Percentiles rank a stretch among this genome's conserved stretches.
Conservation (phyloP, 331 rosid genomes). For the Rosa hybrid region DNA sequence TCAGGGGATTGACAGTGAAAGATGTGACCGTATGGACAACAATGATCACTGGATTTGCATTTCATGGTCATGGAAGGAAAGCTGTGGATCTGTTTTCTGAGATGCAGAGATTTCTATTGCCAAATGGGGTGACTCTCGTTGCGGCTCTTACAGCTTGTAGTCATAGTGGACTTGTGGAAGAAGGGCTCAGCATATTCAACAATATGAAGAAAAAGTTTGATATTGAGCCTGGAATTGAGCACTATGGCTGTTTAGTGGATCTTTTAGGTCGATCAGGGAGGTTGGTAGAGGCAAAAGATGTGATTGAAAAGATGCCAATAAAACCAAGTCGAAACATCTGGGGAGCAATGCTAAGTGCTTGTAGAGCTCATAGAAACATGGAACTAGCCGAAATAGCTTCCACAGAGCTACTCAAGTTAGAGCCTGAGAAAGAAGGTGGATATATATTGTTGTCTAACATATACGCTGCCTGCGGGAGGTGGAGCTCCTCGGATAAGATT, state of each 20-base stretch:
- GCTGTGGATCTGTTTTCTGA: slow-evolving; percentile 46
- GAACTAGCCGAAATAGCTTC: slow-evolving; percentile 54
- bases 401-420: slow-evolving; percentile 41
- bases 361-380: slow-evolving; percentile 45
- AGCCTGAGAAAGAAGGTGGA: slow-evolving; percentile 57
- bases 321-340: slow-evolving; percentile 49
- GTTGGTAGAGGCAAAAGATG: slow-evolving; percentile 40
- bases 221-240: slow-evolving; percentile 51
- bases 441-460: slow-evolving; percentile 53
- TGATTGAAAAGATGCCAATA: slow-evolving; percentile 51
- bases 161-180: slow-evolving; percentile 56
- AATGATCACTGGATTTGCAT: slow-evolving; percentile 58
- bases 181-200: slow-evolving; percentile 45
- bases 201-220: slow-evolving; percentile 38
- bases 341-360: slow-evolving; percentile 62
- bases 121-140: slow-evolving; percentile 52
- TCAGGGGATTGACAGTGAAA: slow-evolving; percentile 38
- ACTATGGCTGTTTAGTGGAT: slow-evolving; percentile 63
- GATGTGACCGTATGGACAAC: slow-evolving; percentile 54
- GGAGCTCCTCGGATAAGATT: slow-evolving; percentile 45
- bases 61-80: slow-evolving; percentile 54
- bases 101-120: slow-evolving; percentile 45
- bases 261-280: slow-evolving; percentile 50
- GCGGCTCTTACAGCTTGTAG: slow-evolving; percentile 61
- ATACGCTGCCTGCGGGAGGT: slow-evolving; percentile 51